Conservation (phyloP, 2,329 filamentous ascomycete species). For the Stagonosporopsis vannaccii region DNA sequence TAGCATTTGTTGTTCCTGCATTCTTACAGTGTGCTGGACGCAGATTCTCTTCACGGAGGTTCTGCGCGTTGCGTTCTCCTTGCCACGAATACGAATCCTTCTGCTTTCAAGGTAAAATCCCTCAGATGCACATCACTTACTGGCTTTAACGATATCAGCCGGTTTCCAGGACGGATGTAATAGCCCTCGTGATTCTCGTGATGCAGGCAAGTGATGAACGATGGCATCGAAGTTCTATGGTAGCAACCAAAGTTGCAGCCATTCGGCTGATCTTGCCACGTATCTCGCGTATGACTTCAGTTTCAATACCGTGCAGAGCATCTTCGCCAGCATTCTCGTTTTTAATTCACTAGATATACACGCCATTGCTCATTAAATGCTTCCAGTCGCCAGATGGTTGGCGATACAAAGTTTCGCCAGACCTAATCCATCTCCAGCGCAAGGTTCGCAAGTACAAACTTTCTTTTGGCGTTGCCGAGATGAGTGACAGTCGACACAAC, state of each 20-base stretch:
- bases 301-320: background rate
- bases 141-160: background rate
- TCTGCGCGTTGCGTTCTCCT: background rate
- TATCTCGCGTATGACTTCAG: constrained; percentile 6
- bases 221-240: constrained; percentile 3
- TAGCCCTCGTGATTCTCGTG: background rate
- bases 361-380: background rate
- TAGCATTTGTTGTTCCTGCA: background rate
- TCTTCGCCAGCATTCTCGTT: background rate
- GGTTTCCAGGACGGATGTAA: no score
- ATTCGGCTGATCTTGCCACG: constrained; percentile 9
- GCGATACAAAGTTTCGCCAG: background rate
- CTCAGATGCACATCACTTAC: background rate
- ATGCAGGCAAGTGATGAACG: background rate
- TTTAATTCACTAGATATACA: background rate
- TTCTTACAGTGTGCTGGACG: background rate
- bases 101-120: background rate
- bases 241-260: background rate
- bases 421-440: background rate
- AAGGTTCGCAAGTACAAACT: background rate
- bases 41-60: no score
- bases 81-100: background rate
- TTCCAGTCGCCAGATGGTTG: background rate
- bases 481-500: constrained; percentile 1
- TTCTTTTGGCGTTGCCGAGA: background rate